Evolutionary conservation across 257 asterid genomes (phyloP), one percentile per base, ranked within the genome.

Genomic region (Agastache rugosa): DNA sequence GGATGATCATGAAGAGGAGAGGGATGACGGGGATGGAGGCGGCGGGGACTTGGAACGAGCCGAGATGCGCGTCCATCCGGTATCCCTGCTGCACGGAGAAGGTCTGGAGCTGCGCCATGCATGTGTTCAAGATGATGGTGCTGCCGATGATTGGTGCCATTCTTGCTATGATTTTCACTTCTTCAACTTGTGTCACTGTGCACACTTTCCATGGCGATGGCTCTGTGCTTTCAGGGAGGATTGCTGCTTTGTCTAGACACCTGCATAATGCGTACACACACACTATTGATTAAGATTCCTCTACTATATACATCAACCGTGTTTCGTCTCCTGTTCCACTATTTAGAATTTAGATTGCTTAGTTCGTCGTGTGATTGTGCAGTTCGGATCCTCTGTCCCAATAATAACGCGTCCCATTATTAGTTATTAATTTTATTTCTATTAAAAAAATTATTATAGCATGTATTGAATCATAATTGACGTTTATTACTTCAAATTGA

Each of bases 51-150:
- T 81, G 77, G 77, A 90, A 88, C 2, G 85, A 77, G 15, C 89
- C 90, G 1, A 90, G 78, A 23, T 50, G 77, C 0, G 90, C 84
- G 68, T 90, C 85, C 94, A 88, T 88, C 35, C 82, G 69, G 66
- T 82, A 82, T 35, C 94, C 94, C 44, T 90, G 96, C 67, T 79
- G 87, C 0, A 90, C 90, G 0, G 92, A 87, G 71, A 90, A 90
- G 16, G 96, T 88, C 31, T 90, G 96, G 48, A 90, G 93, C 73
- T 90, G 96, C 0, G 96, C 93, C 84, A 90, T 75, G 72, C 93
- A 87, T 22, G 96, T 90, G 92, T 88, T 88, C 42, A 90, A 44
- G 8, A 90, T 63, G 69, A 90, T 85, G 25, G 96, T 90, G 84
- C 94, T 85, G 51, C 73, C 88, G 54, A 90, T 83, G 56, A 90